These are phyloP conservation scores for Naganishia randhawae DNA, from an alignment of 768 basidiomycete species.

Conservation along the genomic window DNA sequence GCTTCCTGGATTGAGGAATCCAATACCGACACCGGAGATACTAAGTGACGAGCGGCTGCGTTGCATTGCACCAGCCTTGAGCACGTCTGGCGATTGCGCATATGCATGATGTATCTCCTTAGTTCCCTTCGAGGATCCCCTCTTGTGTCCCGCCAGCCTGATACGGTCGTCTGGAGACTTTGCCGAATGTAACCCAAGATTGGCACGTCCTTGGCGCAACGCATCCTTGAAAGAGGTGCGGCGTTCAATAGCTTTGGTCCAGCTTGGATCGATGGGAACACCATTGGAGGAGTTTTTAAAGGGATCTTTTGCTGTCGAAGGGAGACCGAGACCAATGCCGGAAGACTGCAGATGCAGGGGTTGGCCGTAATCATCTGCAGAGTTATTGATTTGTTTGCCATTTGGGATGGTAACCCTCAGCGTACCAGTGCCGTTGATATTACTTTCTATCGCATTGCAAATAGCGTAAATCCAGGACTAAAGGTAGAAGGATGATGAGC, in stretches of 20 bases:
- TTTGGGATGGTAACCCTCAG: neutral
- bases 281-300: neutral
- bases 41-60: constrained; percentile 20
- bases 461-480: constrained; percentile 50
- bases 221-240: constrained; percentile 28
- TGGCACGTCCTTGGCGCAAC: constrained; percentile 17
- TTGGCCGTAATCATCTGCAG: neutral
- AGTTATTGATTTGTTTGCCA: neutral
- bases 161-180: constrained; percentile 4
- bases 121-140: neutral
- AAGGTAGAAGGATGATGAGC: neutral
- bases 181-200: constrained; percentile 21
- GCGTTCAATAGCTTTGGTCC: constrained; percentile 20
- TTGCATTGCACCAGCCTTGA: neutral
- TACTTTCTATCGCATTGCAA: constrained; percentile 49
- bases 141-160: constrained; percentile 1
- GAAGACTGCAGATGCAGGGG: neutral
- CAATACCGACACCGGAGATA: constrained; percentile 3
- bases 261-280: constrained; percentile 16
- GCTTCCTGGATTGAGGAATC: constrained; percentile 16
- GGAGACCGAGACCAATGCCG: constrained; percentile 5
- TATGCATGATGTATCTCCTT: constrained; percentile 12
- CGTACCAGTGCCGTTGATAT: constrained; percentile 43
- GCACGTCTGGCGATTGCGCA: neutral
- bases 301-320: neutral